These are phyloP conservation scores for Talaromyces sp. DNA, from an alignment of 2,329 filamentous ascomycete genomes.

Conservation along the genomic window DNA sequence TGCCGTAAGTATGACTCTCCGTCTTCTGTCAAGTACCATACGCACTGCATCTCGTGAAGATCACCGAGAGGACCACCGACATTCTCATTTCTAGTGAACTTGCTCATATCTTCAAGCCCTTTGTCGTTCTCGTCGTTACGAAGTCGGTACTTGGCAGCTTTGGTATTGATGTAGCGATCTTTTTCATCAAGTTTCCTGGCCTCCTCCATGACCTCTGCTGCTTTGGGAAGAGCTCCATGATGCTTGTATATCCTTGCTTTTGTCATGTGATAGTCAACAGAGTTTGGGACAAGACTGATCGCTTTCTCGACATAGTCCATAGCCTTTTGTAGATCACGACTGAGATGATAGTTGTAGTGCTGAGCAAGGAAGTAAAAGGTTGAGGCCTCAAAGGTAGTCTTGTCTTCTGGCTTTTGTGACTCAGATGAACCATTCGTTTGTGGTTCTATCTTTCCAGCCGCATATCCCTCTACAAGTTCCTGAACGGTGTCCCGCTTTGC, in stretches of 20 bases:
- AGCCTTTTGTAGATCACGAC: conserved; percentile 78
- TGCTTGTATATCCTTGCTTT: conserved; percentile 96
- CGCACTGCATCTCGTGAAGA: conserved; percentile 95
- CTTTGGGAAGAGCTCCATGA: conserved; percentile 71
- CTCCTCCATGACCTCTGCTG: conserved; percentile 81
- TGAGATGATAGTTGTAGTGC: conserved; percentile 91
- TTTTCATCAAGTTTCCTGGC: conserved; percentile 81
- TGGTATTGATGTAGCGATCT: conserved; percentile 97
- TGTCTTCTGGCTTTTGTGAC: conserved; percentile 50
- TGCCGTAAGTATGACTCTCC: conserved; percentile 83
- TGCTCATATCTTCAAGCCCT: conserved; percentile 80
- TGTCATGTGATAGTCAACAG: conserved; percentile 90
- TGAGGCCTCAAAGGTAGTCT: conserved; percentile 66
- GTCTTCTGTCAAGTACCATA: conserved; percentile 96
- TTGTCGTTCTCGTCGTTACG: conserved; percentile 87
- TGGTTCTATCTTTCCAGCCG: conserved; percentile 52
- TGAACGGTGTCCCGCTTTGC: conserved; percentile 76
- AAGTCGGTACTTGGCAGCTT: conserved; percentile 93
- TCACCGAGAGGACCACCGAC: conserved; percentile 84
- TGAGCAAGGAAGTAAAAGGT: conserved; percentile 92
- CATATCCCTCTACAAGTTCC: conserved; percentile 73
- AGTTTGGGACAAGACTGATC: conserved; percentile 72
- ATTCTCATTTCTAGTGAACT: conserved; percentile 91
- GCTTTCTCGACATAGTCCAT: conserved; percentile 79
- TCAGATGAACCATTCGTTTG: conserved; percentile 50